Conservation (phyloP, 2,329 filamentous ascomycete genomes). For the Penicillium sp. region DNA sequence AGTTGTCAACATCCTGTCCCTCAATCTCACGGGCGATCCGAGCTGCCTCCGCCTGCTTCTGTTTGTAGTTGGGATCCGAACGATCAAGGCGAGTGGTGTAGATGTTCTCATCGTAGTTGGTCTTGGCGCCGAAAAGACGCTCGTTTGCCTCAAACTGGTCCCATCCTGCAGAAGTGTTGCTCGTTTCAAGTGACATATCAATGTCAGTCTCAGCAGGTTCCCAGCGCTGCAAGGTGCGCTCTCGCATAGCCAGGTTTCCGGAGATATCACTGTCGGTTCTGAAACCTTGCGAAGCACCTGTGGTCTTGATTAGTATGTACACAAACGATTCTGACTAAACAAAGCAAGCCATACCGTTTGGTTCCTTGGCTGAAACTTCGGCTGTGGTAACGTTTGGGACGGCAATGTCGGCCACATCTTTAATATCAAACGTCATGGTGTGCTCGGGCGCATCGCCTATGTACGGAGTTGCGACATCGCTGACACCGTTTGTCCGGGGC, state of each 20-base stretch:
- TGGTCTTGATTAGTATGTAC: not conserved
- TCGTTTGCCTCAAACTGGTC: conserved; percentile 94
- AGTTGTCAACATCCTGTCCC: conserved; percentile 66
- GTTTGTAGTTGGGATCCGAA: conserved; percentile 75
- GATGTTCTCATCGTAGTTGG: conserved; percentile 88
- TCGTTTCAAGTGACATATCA: conserved; percentile 71
- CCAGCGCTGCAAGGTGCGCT: conserved; percentile 80
- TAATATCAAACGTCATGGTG: conserved; percentile 60
- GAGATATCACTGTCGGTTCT: conserved; percentile 88
- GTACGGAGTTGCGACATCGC: conserved; percentile 39
- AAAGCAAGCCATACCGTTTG: conserved; percentile 54
- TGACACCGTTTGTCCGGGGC: conserved; percentile 42
- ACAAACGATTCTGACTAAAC: not conserved
- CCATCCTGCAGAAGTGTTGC: conserved; percentile 57
- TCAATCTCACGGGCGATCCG: conserved; percentile 89
- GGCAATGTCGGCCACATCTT: conserved; percentile 58
- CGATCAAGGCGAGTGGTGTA: conserved; percentile 92
- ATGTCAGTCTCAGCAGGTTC: conserved; percentile 63
- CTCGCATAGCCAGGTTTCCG: conserved; percentile 64
- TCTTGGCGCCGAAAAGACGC: conserved; percentile 79
- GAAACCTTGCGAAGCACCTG: conserved; percentile 67
- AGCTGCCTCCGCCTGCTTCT: conserved; percentile 74
- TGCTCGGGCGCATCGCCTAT: conserved; percentile 46
- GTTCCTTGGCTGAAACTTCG: conserved; percentile 50
- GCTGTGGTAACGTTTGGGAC: conserved; percentile 54